Base-by-base conservation (phyloP, 805 yeast species). In the Myxozyma melibiosi region DNA sequence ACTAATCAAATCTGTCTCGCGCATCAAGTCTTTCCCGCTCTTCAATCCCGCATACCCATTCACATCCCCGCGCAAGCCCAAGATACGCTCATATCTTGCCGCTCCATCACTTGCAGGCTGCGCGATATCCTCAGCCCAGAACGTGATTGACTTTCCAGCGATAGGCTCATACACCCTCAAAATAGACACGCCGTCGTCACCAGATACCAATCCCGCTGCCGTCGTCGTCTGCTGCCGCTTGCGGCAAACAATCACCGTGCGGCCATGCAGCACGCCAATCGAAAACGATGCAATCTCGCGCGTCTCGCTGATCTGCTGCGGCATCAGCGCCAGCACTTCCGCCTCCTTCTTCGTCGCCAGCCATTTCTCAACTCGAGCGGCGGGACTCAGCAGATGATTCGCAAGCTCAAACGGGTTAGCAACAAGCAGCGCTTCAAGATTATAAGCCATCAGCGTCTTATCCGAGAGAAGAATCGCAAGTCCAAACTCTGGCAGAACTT, bases 131-230 rank as follows among this genome's bases (percentile, higher is more conserved):
- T 13, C 11, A 1, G 30, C 49, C 5, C 24, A 5, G 27, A 49
- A 53, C 1, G 30, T 33, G 14, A 33, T 14, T 16, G 44, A 34
- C 47, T 70, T 67, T 22, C 73, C 75, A 44, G 77, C 68, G 22
- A 80, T 76, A 45, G 80, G 83, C 60, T 82, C 87, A n/a, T 80
- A 78, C 56, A 81, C 86, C 71, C 79, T 85, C 77, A 82, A 85
- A 18, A 77, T 80, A 34, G 80, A 76, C 49, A 69, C 71, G 64
- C 75, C 72, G 51, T 74, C 78, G 70, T 76, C 82, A 24, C 24
- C 16, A 16, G 31, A 8, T 25, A 45, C 40, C 71, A 73, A 77
- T 66, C 80, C 56, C 84, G 70, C 78, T 80, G 77, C 18, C 31
- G 51, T 14, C 38, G 76, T 81, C 62, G 81, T 76, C 70, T 82